A percentile compares a stretch with the other conserved stretches of the same genome.
These are phyloP conservation scores for Apium graveolens DNA, from an alignment of 129 eudicot species.

Conservation along the genomic window DNA sequence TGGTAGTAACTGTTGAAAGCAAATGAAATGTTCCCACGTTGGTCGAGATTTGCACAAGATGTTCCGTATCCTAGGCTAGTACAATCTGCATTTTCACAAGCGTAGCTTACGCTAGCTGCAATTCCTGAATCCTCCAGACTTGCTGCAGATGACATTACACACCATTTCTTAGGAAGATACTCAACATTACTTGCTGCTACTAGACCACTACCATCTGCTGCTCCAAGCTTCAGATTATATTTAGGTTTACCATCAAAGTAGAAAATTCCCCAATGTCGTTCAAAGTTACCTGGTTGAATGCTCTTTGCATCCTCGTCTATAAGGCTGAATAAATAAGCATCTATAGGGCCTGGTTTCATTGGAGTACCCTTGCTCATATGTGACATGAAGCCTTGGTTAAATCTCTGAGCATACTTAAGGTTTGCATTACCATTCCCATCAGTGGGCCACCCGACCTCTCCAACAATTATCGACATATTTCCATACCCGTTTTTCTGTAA, in stretches of 20 bases:
- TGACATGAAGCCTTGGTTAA: constrained; percentile 77
- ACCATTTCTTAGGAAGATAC: constrained; percentile 55
- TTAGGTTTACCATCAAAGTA: constrained; percentile 66
- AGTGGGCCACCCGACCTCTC: constrained; percentile 95
- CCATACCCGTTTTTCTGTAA: constrained; percentile 57
- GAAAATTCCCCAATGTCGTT: constrained; percentile 91
- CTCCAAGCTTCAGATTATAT: constrained; percentile 51
- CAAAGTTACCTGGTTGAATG: constrained; percentile 80
- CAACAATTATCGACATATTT: constrained; percentile 67
- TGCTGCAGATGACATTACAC: constrained; percentile 47
- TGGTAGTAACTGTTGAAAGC: constrained; percentile 18
- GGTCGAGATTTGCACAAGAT: constrained; percentile 10
- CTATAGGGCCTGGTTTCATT: constrained; percentile 56
- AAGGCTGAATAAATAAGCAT: constrained; percentile 71
- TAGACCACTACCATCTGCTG: constrained; percentile 29
- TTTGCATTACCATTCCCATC: constrained; percentile 79
- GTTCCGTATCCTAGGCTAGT: constrained; percentile 8
- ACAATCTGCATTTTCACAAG: constrained; percentile 48
- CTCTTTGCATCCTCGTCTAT: constrained; percentile 83
- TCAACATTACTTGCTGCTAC: constrained; percentile 42
- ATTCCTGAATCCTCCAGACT: constrained; percentile 41
- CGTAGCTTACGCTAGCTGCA: constrained; percentile 53
- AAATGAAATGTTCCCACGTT: constrained; percentile 12
- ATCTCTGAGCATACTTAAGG: constrained; percentile 47
- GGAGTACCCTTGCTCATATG: constrained; percentile 72